A percentile compares a stretch with the other conserved stretches of the same genome.
Conservation (phyloP, 108 stramenopile species). For the Cyclotella baltica region DNA sequence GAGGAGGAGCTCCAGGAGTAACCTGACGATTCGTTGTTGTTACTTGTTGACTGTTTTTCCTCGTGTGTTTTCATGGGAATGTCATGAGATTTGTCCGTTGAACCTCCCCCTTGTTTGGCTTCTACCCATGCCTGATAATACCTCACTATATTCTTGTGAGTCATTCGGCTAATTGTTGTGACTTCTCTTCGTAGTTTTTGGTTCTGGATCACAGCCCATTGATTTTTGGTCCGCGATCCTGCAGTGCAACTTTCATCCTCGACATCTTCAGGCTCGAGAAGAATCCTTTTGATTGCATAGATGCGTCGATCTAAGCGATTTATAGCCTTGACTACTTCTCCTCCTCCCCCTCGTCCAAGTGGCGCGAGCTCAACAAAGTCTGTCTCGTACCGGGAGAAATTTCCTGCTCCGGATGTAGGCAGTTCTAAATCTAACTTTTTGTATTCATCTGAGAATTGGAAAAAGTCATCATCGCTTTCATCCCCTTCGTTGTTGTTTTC, state of each 20-base stretch:
- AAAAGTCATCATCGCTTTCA: conserved; percentile 29
- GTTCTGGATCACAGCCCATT: conserved; percentile 69
- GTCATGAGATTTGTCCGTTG: conserved; percentile 16
- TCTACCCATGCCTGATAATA: conserved; percentile 86
- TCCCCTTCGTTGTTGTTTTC: conserved; percentile 56
- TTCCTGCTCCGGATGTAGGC: background rate
- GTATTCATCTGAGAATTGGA: conserved; percentile 15
- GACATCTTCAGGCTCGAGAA: conserved; percentile 65
- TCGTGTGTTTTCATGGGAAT: conserved; percentile 10
- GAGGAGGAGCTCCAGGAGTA: conserved; percentile 35
- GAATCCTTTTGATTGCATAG: conserved; percentile 84
- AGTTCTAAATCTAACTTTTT: conserved; percentile 22
- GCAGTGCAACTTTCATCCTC: conserved; percentile 17
- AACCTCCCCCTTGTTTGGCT: conserved; percentile 1
- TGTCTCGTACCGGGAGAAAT: conserved; percentile 64
- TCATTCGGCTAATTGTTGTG: conserved; percentile 86
- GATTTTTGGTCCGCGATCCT: conserved; percentile 1
- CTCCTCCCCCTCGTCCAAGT: conserved; percentile 85
- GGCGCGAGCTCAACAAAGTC: conserved; percentile 85
- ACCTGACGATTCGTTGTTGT: conserved; percentile 27
- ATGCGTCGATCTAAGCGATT: conserved; percentile 82
- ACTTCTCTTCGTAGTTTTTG: conserved; percentile 82
- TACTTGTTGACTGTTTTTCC: conserved; percentile 9
- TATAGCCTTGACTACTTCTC: conserved; percentile 83
- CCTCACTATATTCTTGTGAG: conserved; percentile 81